These are phyloP conservation scores for Cutaneotrichosporon sp. DNA, from an alignment of 1,284 basidiomycete genomes.

Conservation along the genomic window DNA sequence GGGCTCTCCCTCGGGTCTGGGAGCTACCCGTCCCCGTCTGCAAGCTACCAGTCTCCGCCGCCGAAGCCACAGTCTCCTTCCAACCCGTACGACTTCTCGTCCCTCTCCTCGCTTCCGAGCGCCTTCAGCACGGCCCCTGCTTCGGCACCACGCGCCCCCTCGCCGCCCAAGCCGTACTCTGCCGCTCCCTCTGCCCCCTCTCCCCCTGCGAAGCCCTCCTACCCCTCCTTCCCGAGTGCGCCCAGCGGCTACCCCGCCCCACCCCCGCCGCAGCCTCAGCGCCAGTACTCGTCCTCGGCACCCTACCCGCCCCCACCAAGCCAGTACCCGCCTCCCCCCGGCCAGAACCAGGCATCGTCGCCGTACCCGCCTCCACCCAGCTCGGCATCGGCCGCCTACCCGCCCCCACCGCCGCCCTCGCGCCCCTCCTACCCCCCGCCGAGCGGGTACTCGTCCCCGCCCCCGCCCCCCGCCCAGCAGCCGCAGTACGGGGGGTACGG, in stretches of 20 bases:
- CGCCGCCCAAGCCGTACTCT: neutral
- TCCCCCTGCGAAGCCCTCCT: constrained; percentile 20
- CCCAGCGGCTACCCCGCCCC: constrained; percentile 21
- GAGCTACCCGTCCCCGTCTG: constrained; percentile 1
- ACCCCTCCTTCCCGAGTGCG: constrained; percentile 56
- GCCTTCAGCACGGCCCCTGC: constrained; percentile 29
- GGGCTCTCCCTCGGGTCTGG: constrained; percentile 14
- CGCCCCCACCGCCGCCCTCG: constrained; percentile 12
- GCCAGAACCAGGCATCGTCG: constrained; percentile 17
- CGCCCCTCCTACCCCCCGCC: constrained; percentile 16
- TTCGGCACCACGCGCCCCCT: too few relatives aligned
- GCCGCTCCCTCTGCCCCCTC: constrained; percentile 8
- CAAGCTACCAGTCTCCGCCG: constrained; percentile 8
- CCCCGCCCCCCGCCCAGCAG: neutral
- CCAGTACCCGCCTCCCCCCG: neutral
- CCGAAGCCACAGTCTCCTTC: constrained; percentile 7
- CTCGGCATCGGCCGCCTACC: constrained; percentile 13
- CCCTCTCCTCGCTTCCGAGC: constrained; percentile 33
- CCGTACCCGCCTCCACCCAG: constrained; percentile 25
- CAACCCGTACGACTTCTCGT: constrained; percentile 47
- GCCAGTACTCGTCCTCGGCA: constrained; percentile 22
- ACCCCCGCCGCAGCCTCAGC: constrained; percentile 31
- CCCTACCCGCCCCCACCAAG: constrained; percentile 25
- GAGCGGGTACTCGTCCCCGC: constrained; percentile 10
- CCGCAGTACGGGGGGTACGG: constrained; percentile 8